Percentiles rank a stretch among this genome's conserved stretches.
These are phyloP conservation scores for Lepiota venenata DNA, from an alignment of 768 basidiomycete genomes.

Conservation along the genomic window DNA sequence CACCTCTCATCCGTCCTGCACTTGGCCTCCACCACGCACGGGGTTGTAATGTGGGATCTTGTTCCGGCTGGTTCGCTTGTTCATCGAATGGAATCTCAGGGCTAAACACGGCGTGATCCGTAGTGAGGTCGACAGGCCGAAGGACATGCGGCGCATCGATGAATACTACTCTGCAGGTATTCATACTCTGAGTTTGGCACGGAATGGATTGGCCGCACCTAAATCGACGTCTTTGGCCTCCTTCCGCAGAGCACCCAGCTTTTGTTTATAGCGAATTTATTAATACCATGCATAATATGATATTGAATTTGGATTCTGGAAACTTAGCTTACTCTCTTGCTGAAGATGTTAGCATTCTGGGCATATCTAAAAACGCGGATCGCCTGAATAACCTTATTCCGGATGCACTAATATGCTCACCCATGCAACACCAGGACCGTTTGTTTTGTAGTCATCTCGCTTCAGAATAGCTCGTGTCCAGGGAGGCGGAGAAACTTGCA, in stretches of 20 bases:
- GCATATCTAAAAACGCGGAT: not conserved
- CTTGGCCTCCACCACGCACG: conserved; percentile 69
- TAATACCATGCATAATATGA: not conserved
- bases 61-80: conserved; percentile 24
- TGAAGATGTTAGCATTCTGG: conserved; percentile 65
- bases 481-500: not conserved
- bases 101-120: conserved; percentile 12
- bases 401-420: not conserved
- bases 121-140: conserved; percentile 55
- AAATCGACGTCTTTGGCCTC: conserved; percentile 63
- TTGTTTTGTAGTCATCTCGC: not conserved
- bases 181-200: not conserved
- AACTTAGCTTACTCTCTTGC: conserved; percentile 54
- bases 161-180: conserved; percentile 51
- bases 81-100: conserved; percentile 35
- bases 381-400: no score
- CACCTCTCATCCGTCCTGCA: conserved; percentile 41
- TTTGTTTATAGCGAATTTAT: not conserved
- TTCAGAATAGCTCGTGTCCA: no score
- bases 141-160: conserved; percentile 69
- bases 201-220: conserved; percentile 33
- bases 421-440: conserved; percentile 8
- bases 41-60: conserved; percentile 52
- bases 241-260: conserved; percentile 76
- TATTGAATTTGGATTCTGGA: no score